Percentiles rank a stretch among this genome's conserved stretches.
Conservation (phyloP, 2,329 filamentous ascomycete genomes). For the Lojkania enalia region DNA sequence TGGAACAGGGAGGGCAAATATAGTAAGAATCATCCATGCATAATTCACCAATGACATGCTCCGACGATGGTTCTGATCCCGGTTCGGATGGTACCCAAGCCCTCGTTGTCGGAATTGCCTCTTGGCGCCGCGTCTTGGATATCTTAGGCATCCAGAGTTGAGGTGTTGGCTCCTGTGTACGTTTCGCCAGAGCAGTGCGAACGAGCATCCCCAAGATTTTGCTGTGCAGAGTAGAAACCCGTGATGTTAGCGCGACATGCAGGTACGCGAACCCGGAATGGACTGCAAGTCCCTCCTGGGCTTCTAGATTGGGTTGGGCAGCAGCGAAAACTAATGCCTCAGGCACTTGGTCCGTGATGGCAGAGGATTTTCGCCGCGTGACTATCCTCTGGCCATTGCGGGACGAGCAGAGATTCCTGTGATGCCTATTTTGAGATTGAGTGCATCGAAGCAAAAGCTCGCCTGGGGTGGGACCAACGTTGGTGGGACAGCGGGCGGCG, state of each 20-base stretch:
- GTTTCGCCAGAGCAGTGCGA: not conserved
- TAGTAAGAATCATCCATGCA: slow-evolving; percentile 7
- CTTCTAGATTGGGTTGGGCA: not conserved
- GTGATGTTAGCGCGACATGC: slow-evolving; percentile 9
- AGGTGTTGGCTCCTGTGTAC: not conserved
- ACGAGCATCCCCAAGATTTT: not conserved
- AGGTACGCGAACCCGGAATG: slow-evolving; percentile 7
- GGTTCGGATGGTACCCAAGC: slow-evolving; percentile 21
- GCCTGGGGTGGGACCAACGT: too few species aligned
- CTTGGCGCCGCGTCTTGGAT: slow-evolving; percentile 43
- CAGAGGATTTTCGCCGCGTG: not conserved
- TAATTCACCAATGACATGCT: slow-evolving; percentile 13
- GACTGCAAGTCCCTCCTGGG: too few species aligned
- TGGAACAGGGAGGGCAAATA: not conserved
- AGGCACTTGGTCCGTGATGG: not conserved
- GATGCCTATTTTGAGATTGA: too few species aligned
- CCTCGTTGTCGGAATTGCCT: slow-evolving; percentile 25
- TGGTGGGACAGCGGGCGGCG: too few species aligned
- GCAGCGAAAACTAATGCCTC: not conserved
- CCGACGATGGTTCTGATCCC: slow-evolving; percentile 4
- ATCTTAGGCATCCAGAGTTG: slow-evolving; percentile 6
- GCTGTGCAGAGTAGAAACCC: slow-evolving; percentile 1
- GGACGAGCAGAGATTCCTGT: too few species aligned
- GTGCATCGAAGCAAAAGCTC: too few species aligned
- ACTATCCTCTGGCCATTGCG: too few species aligned